phyloP scores from a whole-genome alignment of 179 eudicot species.

The Pouteria campechiana region DNA sequence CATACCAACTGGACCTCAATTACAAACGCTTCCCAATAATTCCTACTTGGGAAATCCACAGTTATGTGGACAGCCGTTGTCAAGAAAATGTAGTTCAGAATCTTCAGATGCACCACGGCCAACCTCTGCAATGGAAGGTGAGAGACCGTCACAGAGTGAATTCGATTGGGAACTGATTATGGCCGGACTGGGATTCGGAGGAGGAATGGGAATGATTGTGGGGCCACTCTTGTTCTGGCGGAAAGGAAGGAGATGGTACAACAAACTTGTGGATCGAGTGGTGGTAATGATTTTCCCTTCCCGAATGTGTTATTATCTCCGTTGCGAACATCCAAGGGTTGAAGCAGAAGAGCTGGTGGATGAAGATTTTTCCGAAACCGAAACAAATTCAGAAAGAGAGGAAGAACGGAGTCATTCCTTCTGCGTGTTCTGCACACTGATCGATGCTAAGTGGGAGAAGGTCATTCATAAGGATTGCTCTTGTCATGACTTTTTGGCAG shows the following conservation, averaged over 20 bases:
- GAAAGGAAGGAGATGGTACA: conserved; percentile 26
- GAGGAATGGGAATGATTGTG: conserved; percentile 23
- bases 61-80: conserved; percentile 21
- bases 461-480: conserved; percentile 37
- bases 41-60: conserved; percentile 11
- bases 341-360: conserved; percentile 10
- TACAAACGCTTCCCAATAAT: conserved; percentile 8
- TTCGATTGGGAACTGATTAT: conserved; percentile 24
- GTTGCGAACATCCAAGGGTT: conserved; percentile 3
- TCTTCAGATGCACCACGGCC: no score
- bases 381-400: neutral
- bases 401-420: conserved; percentile 13
- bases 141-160: no score
- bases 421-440: conserved; percentile 48
- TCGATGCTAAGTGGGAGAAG: conserved; percentile 25
- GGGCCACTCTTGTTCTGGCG: conserved; percentile 20
- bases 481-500: conserved; percentile 31
- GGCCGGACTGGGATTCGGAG: conserved; percentile 33
- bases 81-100: neutral
- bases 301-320: conserved; percentile 6
- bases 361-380: conserved; percentile 9
- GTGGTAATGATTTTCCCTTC: conserved; percentile 4
- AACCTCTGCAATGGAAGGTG: no score
- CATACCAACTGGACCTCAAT: conserved; percentile 14
- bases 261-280: conserved; percentile 13